Base-by-base conservation (phyloP, 1,139 yeast species). In the Pichia terricola region DNA sequence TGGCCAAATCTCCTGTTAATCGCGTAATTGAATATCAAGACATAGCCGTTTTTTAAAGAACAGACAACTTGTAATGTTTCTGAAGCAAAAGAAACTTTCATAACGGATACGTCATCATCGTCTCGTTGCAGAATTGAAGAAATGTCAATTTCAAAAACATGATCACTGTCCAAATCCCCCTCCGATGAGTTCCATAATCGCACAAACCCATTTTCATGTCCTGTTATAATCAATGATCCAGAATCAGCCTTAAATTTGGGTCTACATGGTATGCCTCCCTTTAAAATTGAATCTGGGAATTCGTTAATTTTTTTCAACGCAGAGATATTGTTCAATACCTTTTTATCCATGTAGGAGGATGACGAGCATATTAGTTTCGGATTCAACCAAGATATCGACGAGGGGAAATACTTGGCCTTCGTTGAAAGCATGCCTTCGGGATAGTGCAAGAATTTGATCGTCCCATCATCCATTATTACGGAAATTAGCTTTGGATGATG, bases 131-230 rank as follows among this genome's bases (percentile, higher is more conserved):
- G 54, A 4, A 77, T 70, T 35, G 66, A 65, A 1, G 75, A 63
- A 30, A 79, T 65, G 51, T 73, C 72, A 34, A 79, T 68, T 50
- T 77, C 82, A 51, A 79, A 64, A 2, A 75, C 77, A 6, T 72
- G 66, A n/a, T 76, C 68, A 41, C 81, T 87, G 48, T 73, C 81
- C 22, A 77, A 65, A 53, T 85, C 95, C 28, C 84, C 85, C 50
- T 81, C 77, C 0, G 95, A 79, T 1, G 88, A 81, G 61, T 89
- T 96, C 73, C 86, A 79, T 26, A 91, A 61, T 50, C 94, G 72
- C 0, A 91, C 78, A 26, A 77, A 70, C 0, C 96, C 97, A 56
- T 81, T 79, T 34, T 74, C 73, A 60, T 87, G 96, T 1, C 96
- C 97, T 0, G 95, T 77, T 3, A 84, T 73, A 25, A 62, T 50